phyloP scores from a whole-genome alignment of 805 yeast species.

The Wickerhamiella australiensis region DNA sequence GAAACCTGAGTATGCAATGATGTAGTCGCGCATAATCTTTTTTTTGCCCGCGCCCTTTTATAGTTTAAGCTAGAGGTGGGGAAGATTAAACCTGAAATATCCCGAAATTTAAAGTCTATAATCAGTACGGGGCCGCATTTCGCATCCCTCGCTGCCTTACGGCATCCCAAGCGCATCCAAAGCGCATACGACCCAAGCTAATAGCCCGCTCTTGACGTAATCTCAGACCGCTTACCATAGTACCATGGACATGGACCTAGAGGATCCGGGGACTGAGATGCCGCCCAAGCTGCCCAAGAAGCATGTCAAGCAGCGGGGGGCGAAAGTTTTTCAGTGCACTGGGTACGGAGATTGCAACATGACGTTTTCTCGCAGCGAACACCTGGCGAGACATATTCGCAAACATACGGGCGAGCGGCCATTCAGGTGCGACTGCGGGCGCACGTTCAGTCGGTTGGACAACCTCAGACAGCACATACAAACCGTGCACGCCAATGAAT shows the following conservation, averaged over 20 bases:
- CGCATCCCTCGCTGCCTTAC: too few species aligned
- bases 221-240: background rate
- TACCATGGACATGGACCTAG: conserved; percentile 9
- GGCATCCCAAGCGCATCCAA: too few species aligned
- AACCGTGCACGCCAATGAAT: conserved; percentile 57
- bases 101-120: background rate
- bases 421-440: conserved; percentile 67
- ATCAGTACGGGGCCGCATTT: background rate
- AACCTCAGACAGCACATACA: conserved; percentile 85
- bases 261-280: conserved; percentile 3
- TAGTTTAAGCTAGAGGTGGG: too few species aligned
- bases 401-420: conserved; percentile 95
- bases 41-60: background rate
- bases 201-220: background rate
- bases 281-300: conserved; percentile 12
- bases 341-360: conserved; percentile 79
- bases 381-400: conserved; percentile 79
- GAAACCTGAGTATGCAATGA: background rate
- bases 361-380: conserved; percentile 87
- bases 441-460: conserved; percentile 72
- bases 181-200: too few species aligned
- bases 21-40: background rate
- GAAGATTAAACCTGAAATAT: too few species aligned
- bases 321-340: conserved; percentile 61
- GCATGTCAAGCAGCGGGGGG: conserved; percentile 19